Evolutionary conservation across 257 asterid species (phyloP).

Genomic region (Rauvolfia tetraphylla): DNA sequence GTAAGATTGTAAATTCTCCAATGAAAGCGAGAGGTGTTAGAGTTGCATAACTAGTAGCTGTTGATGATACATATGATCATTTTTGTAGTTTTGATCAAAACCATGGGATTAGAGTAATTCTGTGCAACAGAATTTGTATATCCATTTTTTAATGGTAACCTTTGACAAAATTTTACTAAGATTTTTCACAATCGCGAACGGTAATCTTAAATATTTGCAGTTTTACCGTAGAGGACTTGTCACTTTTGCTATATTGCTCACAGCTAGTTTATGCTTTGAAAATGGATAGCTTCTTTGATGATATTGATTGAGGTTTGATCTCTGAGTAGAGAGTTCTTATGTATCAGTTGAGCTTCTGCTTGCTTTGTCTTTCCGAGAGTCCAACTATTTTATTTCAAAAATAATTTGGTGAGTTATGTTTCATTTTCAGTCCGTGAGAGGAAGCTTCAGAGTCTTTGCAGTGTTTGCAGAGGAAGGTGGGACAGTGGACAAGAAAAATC

Average conservation of each 20-base stretch:
- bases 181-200: background rate
- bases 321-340: background rate
- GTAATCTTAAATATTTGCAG: background rate
- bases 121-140: background rate
- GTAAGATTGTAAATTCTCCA: background rate
- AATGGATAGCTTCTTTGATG: background rate
- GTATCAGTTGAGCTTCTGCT: background rate
- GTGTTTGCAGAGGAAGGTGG: constrained; percentile 65
- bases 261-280: background rate
- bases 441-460: constrained; percentile 73
- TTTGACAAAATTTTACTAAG: background rate
- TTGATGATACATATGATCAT: background rate
- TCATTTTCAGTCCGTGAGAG: constrained; percentile 49
- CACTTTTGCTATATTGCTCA: background rate
- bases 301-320: background rate
- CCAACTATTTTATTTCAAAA: background rate
- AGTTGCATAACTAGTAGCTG: background rate
- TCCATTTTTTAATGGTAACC: background rate
- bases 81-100: background rate
- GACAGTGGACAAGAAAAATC: constrained; percentile 46
- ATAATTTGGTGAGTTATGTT: constrained; percentile 7
- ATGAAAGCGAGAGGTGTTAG: background rate
- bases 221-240: background rate
- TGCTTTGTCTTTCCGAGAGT: constrained; percentile 19
- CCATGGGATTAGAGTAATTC: background rate